These are phyloP conservation scores for Rhynchosporium graminicola DNA, from an alignment of 2,329 filamentous ascomycete species.

Conservation along the genomic window DNA sequence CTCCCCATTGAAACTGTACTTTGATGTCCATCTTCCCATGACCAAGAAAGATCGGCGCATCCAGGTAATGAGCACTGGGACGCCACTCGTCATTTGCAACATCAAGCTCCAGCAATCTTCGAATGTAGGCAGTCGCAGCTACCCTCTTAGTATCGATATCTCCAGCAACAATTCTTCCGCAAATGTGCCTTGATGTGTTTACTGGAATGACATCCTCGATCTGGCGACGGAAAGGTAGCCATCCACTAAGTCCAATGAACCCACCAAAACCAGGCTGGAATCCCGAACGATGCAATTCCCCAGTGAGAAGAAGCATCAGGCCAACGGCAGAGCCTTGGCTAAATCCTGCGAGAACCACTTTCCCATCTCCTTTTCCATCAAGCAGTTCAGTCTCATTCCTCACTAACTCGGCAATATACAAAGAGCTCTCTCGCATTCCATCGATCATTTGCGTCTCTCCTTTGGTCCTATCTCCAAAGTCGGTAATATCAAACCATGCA, in stretches of 20 bases:
- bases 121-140: not conserved
- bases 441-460: constrained; percentile 18
- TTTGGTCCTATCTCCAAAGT: constrained; percentile 32
- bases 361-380: not conserved
- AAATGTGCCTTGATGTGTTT: not conserved
- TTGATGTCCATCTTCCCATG: constrained; percentile 34
- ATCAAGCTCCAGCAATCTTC: not conserved
- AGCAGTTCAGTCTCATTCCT: constrained; percentile 7
- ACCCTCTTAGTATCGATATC: not conserved
- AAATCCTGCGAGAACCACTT: constrained; percentile 29
- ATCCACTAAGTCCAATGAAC: constrained; percentile 33
- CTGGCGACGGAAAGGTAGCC: constrained; percentile 33
- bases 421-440: constrained; percentile 19
- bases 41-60: constrained; percentile 11
- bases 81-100: not conserved
- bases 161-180: not conserved
- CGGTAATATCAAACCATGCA: constrained; percentile 38
- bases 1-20: constrained; percentile 31
- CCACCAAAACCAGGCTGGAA: not conserved
- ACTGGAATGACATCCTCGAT: constrained; percentile 12
- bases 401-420: constrained; percentile 23
- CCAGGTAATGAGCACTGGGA: no score
- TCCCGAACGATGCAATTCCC: constrained; percentile 17
- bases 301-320: constrained; percentile 28
- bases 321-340: constrained; percentile 34